Conservation (phyloP, 306 rosid genomes). For the Sphenostylis stenocarpa region DNA sequence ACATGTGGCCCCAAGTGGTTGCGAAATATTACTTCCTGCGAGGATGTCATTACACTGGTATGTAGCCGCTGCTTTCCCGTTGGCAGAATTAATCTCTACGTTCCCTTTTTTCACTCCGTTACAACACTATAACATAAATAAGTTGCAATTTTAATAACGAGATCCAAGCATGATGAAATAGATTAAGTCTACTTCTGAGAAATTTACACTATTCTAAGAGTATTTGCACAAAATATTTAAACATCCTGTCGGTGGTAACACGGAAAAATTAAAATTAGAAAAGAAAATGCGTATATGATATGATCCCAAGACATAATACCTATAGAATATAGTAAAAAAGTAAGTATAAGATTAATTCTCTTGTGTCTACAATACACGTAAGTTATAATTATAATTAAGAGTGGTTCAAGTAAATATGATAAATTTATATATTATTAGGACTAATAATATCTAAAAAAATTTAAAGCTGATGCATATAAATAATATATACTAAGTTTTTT, state of each 20-base stretch:
- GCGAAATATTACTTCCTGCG: slow-evolving; percentile 40
- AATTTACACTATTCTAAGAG: slow-evolving; percentile 4
- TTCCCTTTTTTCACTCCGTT: slow-evolving; percentile 35
- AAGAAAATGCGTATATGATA: background rate
- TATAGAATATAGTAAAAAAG: too few species aligned
- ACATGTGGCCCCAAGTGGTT: slow-evolving; percentile 9
- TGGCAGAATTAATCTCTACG: slow-evolving; percentile 26
- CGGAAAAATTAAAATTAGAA: too few species aligned
- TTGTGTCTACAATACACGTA: too few species aligned
- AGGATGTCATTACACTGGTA: slow-evolving; percentile 28
- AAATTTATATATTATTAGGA: too few species aligned
- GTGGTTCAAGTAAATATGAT: too few species aligned
- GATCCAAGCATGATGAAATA: slow-evolving; percentile 34
- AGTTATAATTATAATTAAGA: too few species aligned
- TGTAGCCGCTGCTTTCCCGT: slow-evolving; percentile 30
- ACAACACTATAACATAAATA: slow-evolving; percentile 43
- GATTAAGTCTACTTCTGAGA: slow-evolving; percentile 9
- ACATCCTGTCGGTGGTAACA: background rate
- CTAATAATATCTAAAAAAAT: too few species aligned
- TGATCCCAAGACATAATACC: slow-evolving; percentile 6
- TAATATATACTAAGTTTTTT: too few species aligned
- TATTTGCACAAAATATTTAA: slow-evolving; percentile 19
- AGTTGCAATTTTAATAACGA: slow-evolving; percentile 23
- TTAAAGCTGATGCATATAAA: too few species aligned
- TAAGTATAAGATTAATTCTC: too few species aligned